Percentiles rank a stretch among this genome's conserved stretches.
Evolutionary conservation across 108 stramenopile species (phyloP).

Genomic region (Stephanodiscus triporus): DNA sequence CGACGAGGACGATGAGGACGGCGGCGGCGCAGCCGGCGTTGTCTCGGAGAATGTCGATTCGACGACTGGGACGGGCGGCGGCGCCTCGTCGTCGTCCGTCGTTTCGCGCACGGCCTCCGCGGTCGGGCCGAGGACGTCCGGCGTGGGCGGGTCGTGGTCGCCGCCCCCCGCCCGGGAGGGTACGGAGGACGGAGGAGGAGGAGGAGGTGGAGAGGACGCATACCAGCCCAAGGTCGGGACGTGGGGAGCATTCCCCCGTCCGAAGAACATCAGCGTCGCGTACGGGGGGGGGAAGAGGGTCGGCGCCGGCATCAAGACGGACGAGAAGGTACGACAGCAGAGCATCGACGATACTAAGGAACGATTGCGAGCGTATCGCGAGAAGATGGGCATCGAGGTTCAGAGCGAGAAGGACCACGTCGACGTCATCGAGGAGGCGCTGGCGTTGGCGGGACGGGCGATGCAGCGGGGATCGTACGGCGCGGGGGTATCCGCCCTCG

Average conservation of each 20-base stretch:
- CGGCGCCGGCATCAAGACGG: constrained; percentile 66
- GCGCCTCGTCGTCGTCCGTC: background rate
- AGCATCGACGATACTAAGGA: constrained; percentile 54
- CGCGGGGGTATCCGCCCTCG: constrained; percentile 78
- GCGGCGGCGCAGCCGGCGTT: background rate
- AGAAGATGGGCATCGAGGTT: constrained; percentile 81
- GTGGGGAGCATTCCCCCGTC: constrained; percentile 95
- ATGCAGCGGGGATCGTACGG: constrained; percentile 83
- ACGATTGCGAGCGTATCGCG: constrained; percentile 61
- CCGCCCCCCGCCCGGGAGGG: constrained; percentile 2
- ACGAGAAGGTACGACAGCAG: constrained; percentile 30
- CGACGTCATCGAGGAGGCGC: constrained; percentile 74
- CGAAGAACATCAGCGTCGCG: constrained; percentile 89
- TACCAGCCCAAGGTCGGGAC: constrained; percentile 78
- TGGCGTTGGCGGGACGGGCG: constrained; percentile 57
- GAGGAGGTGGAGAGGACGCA: constrained; percentile 47
- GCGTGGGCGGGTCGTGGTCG: constrained; percentile 81
- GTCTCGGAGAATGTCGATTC: background rate
- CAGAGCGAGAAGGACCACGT: constrained; percentile 79
- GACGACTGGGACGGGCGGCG: background rate
- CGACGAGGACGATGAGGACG: background rate
- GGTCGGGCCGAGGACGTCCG: constrained; percentile 50
- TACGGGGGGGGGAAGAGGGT: constrained; percentile 91
- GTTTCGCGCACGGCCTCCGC: background rate
- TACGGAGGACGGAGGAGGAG: background rate